Evolutionary conservation across 2,329 filamentous ascomycete species (phyloP), one percentile per base, ranked within the genome.

Genomic region (Akanthomyces dipterigenus): DNA sequence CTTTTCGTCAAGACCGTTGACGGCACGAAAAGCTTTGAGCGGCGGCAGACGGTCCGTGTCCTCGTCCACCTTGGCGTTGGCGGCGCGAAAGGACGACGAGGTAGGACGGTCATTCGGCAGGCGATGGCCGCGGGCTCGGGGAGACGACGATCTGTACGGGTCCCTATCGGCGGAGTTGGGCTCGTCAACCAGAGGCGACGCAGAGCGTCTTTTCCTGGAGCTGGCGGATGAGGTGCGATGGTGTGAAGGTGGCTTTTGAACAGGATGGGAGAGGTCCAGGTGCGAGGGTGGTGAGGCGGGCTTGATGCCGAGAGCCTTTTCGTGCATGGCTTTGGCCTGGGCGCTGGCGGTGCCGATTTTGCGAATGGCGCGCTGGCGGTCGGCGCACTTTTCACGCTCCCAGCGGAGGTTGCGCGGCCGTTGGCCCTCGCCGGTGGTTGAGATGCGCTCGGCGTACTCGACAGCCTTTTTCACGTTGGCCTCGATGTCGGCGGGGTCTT

Each of bases 331-430:
- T 22, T 55, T 61, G 50, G 58, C 58, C 2, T 55, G 50, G 26
- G 58, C 51, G 36, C 45, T 56, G 14, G 51, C 53, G 16, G 51
- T 61, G 51, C 53, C 53, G 14, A 61, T 34, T 53, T 61, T 61
- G 18, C 60, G 50, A 5, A 55, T 54, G 24, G 60, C 60, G 26
- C 60, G 50, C 22, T 55, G 51, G 22, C 53, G 42, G 45, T 61
- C 60, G 34, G 60, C 60, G 53, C 60, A 61, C 43, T 61, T 61
- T 31, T 61, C 60, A 11, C 60, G 60, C 43, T 55, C 60, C 60
- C 60, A 61, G 18, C 60, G 60, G 16, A 61, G 45, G 26, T 61
- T 61, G 12, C 60, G 51, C n/a, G 60, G 60, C 18, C 60, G 51
- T 40, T 60, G 48, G 8, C 55, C 28, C 6, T 54, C 36, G 43